These are phyloP conservation scores for Colletotrichum acutatum DNA, from an alignment of 2,329 filamentous ascomycete species.

Conservation along the genomic window DNA sequence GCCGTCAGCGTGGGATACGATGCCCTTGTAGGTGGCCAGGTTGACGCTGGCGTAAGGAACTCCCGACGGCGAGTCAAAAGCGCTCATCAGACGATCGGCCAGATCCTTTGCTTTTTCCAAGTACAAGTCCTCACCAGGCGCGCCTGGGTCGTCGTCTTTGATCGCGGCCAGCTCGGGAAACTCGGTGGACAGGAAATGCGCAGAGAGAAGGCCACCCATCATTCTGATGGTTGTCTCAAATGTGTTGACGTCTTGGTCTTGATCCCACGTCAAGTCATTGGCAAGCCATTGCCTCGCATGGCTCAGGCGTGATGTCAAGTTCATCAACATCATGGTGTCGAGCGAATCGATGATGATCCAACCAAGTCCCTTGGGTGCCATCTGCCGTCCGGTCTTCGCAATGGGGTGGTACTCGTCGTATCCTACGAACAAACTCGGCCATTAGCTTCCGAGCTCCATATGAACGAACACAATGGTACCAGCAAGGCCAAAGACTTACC, in stretches of 20 bases:
- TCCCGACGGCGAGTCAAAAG: constrained; percentile 88
- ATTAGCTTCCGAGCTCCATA: not conserved
- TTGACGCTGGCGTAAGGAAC: constrained; percentile 93
- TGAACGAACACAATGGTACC: not conserved
- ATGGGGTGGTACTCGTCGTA: constrained; percentile 90
- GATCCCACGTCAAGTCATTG: constrained; percentile 83
- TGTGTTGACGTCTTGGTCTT: constrained; percentile 95
- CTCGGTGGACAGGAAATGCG: constrained; percentile 90
- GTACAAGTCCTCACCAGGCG: constrained; percentile 88
- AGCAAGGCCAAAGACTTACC: constrained; percentile 65
- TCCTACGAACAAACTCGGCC: constrained; percentile 55
- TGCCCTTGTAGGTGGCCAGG: constrained; percentile 78
- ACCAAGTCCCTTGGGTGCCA: constrained; percentile 89
- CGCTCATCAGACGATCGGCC: constrained; percentile 85
- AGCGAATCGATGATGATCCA: constrained; percentile 98
- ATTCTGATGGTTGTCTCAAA: constrained; percentile 99
- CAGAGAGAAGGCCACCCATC: constrained; percentile 91
- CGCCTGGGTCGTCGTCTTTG: constrained; percentile 75
- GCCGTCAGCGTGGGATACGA: constrained; percentile 83
- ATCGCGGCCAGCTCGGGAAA: constrained; percentile 84
- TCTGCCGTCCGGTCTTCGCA: constrained; percentile 81
- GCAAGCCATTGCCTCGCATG: constrained; percentile 92
- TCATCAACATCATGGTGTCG: constrained; percentile 99
- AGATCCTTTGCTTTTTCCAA: constrained; percentile 96
- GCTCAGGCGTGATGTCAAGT: constrained; percentile 84